Percentiles rank a stretch among this genome's conserved stretches.
Evolutionary conservation across 331 rosid genomes (phyloP).

Genomic region (Malus hybrid): DNA sequence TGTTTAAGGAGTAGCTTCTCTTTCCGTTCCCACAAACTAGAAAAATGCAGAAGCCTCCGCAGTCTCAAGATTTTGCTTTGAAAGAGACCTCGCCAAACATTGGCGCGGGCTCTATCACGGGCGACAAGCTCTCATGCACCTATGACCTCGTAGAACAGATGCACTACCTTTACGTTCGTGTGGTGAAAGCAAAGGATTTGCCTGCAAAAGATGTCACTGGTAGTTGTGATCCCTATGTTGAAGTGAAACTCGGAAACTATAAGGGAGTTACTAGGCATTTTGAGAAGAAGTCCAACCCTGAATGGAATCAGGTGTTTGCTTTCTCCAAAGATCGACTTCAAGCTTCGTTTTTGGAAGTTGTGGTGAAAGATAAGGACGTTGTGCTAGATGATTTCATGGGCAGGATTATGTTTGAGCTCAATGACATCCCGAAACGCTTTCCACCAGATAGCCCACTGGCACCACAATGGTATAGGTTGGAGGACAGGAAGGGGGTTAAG

Average conservation of each 20-base stretch:
- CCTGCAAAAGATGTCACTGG: conserved; percentile 46
- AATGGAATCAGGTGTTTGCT: conserved; percentile 44
- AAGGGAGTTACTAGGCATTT: conserved; percentile 37
- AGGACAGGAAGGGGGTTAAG: conserved; percentile 30
- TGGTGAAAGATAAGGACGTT: conserved; percentile 40
- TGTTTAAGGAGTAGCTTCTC: conserved; percentile 13
- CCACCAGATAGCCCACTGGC: conserved; percentile 50
- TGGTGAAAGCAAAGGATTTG: conserved; percentile 42
- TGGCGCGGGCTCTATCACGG: conserved; percentile 48
- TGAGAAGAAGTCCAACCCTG: conserved; percentile 40
- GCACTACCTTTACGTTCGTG: conserved; percentile 42
- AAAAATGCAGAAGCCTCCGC: conserved; percentile 72
- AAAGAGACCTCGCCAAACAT: conserved; percentile 86
- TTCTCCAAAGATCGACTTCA: conserved; percentile 41
- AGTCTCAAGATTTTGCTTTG: conserved; percentile 55
- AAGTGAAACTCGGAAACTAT: conserved; percentile 43
- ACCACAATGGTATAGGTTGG: conserved; percentile 42
- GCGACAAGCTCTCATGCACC: conserved; percentile 54
- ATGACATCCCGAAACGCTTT: conserved; percentile 31
- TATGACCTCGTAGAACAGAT: conserved; percentile 52
- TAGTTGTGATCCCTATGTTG: conserved; percentile 47
- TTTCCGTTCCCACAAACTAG: conserved; percentile 1
- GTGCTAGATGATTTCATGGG: conserved; percentile 41
- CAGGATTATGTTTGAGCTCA: conserved; percentile 26
- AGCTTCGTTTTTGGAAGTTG: conserved; percentile 34